phyloP scores from a whole-genome alignment of 352 stramenopile genomes.

The Phytophthora foliorum region DNA sequence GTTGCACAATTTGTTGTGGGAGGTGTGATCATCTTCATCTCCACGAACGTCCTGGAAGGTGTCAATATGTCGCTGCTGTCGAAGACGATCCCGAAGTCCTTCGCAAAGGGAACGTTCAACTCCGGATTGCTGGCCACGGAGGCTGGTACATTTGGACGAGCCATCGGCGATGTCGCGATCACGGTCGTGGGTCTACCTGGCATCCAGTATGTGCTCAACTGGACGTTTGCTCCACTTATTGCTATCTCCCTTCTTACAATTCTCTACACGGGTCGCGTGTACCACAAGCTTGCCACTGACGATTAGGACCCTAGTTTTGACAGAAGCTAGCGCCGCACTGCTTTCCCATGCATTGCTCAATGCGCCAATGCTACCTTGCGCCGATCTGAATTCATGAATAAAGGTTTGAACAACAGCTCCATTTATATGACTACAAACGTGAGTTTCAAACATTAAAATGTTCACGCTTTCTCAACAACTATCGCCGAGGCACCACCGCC shows the following conservation, averaged over 20 bases:
- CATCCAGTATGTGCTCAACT: conserved; percentile 89
- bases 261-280: conserved; percentile 78
- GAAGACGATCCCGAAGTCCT: conserved; percentile 94
- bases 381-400: conserved; percentile 30
- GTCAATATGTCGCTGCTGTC: conserved; percentile 94
- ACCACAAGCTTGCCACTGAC: conserved; percentile 70
- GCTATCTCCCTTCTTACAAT: conserved; percentile 64
- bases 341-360: conserved; percentile 13
- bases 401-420: conserved; percentile 6
- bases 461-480: conserved; percentile 88
- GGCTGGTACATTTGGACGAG: conserved; percentile 91
- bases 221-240: conserved; percentile 79
- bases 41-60: conserved; percentile 94
- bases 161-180: conserved; percentile 89
- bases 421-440: background rate
- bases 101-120: conserved; percentile 96
- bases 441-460: background rate
- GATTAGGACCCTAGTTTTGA: conserved; percentile 41
- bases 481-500: conserved; percentile 96
- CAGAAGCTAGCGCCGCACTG: conserved; percentile 8
- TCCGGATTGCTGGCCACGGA: conserved; percentile 95
- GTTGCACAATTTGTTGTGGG: conserved; percentile 88
- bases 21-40: conserved; percentile 93
- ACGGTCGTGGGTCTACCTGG: conserved; percentile 83
- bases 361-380: conserved; percentile 3